phyloP scores from a whole-genome alignment of 345 rosid genomes.

The Eucalyptus cladocalyx region DNA sequence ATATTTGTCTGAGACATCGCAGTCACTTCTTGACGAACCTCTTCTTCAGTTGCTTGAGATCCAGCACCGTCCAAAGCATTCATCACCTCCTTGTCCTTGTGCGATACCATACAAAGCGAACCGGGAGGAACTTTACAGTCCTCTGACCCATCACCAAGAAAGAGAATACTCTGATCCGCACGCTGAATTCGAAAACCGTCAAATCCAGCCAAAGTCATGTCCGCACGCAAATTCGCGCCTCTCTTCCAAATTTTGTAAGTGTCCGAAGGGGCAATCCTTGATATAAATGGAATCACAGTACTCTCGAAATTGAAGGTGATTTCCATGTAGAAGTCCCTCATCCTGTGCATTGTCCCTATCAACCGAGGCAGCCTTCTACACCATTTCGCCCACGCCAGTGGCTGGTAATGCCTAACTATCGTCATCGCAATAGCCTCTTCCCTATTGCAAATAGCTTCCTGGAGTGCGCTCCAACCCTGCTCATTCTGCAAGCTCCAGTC shows the following conservation, averaged over 20 bases:
- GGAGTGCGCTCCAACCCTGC: slow-evolving; percentile 94
- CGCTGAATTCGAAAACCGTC: slow-evolving; percentile 90
- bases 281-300: slow-evolving; percentile 86
- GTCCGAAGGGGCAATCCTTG: slow-evolving; percentile 92
- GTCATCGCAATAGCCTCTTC: slow-evolving; percentile 72
- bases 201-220: slow-evolving; percentile 98
- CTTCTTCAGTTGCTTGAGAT: slow-evolving; percentile 71
- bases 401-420: slow-evolving; percentile 83
- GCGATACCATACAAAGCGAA: slow-evolving; percentile 79
- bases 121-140: slow-evolving; percentile 70
- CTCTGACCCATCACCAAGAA: slow-evolving; percentile 94
- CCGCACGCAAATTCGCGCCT: slow-evolving; percentile 90
- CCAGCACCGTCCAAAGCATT: slow-evolving; percentile 93
- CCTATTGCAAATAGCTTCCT: slow-evolving; percentile 82
- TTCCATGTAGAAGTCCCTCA: slow-evolving; percentile 98
- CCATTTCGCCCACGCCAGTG: slow-evolving; percentile 97
- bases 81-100: slow-evolving; percentile 92
- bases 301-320: slow-evolving; percentile 93
- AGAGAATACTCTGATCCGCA: slow-evolving; percentile 80
- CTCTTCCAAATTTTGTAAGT: slow-evolving; percentile 94
- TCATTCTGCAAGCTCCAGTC: slow-evolving; percentile 97
- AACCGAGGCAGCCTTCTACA: slow-evolving; percentile 88
- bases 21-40: slow-evolving; percentile 77
- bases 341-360: slow-evolving; percentile 63
- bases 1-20: slow-evolving; percentile 87